phyloP scores from a whole-genome alignment of 495 filamentous ascomycete genomes.

The Aspergillus baeticus region DNA sequence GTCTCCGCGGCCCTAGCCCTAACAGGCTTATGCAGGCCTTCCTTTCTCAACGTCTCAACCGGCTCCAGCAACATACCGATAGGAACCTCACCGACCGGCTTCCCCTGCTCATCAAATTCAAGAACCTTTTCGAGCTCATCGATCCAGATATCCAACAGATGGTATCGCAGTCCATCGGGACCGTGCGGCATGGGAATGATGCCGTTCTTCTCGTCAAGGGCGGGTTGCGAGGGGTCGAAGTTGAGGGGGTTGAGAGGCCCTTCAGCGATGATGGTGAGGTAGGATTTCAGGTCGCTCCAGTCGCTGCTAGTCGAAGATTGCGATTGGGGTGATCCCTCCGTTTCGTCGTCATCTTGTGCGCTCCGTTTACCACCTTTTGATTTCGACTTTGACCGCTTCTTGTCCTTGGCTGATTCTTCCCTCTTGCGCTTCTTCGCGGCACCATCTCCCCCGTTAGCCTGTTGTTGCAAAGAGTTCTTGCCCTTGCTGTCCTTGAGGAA shows the following conservation, averaged over 20 bases:
- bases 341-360: conserved; percentile 11
- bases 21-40: conserved; percentile 69
- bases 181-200: conserved; percentile 47
- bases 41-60: conserved; percentile 51
- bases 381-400: conserved; percentile 29
- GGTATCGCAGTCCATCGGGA: conserved; percentile 80
- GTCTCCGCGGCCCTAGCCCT: conserved; percentile 68
- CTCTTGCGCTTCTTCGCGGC: conserved; percentile 38
- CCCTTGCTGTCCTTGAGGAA: conserved; percentile 41
- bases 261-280: conserved; percentile 41
- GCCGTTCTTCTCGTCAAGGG: conserved; percentile 29
- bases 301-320: conserved; percentile 17
- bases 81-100: conserved; percentile 39
- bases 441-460: conserved; percentile 8
- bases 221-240: conserved; percentile 39
- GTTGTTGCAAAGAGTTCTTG: conserved; percentile 11
- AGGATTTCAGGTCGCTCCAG: conserved; percentile 41
- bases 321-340: conserved; percentile 1
- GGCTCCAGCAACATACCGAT: conserved; percentile 58
- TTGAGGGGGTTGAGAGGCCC: conserved; percentile 44
- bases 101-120: conserved; percentile 46
- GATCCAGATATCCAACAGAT: conserved; percentile 88
- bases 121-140: conserved; percentile 76
- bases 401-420: conserved; percentile 38
- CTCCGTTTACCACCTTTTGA: conserved; percentile 28